phyloP scores from a whole-genome alignment of 352 stramenopile genomes.

The Phytophthora fragariae region DNA sequence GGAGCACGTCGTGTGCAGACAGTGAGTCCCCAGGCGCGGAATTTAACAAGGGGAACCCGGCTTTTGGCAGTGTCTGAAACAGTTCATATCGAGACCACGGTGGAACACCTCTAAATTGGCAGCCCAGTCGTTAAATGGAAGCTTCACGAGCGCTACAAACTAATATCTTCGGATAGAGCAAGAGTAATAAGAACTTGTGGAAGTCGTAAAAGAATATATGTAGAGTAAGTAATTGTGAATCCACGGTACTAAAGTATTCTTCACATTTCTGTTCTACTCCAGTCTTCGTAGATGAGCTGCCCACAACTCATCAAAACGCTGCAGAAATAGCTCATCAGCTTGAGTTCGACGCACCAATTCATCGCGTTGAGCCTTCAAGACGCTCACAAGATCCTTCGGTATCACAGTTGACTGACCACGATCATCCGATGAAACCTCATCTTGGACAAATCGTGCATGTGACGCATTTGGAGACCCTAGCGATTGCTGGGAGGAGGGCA shows the following conservation, averaged over 20 bases:
- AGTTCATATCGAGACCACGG: neutral
- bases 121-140: neutral
- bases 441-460: neutral
- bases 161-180: too few species aligned
- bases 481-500: neutral
- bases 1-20: neutral
- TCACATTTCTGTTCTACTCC: too few species aligned
- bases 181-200: too few species aligned
- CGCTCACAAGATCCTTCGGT: neutral
- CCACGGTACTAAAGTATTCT: too few species aligned
- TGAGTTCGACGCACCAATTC: neutral
- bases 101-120: neutral
- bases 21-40: neutral
- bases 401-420: neutral
- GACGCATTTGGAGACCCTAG: neutral
- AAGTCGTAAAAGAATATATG: too few species aligned
- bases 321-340: too few species aligned
- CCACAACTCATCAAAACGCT: too few species aligned
- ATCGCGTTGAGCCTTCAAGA: conserved; percentile 1
- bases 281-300: too few species aligned
- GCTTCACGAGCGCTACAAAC: neutral
- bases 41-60: neutral
- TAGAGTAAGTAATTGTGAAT: too few species aligned
- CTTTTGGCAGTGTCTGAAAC: neutral
- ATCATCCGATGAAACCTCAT: neutral